A percentile compares a stretch with the other conserved stretches of the same genome.
Evolutionary conservation across 1,284 basidiomycete genomes (phyloP).

Genomic region (Pholiota adiposa): DNA sequence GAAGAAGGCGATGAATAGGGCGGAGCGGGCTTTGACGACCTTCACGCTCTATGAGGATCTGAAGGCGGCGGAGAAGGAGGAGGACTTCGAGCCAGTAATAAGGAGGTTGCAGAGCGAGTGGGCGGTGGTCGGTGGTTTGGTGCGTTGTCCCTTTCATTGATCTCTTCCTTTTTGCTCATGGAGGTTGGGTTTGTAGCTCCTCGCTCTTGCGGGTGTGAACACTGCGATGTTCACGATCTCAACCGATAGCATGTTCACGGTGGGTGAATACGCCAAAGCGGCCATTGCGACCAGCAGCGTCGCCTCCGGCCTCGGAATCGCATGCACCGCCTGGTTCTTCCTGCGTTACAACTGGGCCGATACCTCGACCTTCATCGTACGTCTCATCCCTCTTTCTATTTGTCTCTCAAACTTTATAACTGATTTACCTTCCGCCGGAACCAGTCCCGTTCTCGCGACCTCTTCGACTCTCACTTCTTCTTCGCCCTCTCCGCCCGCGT

Average conservation of each 20-base stretch:
- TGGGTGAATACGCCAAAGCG: conserved; percentile 46
- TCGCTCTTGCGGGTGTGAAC: conserved; percentile 56
- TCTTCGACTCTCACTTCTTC: conserved; percentile 65
- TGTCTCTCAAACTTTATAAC: neutral
- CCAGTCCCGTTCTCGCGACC: conserved; percentile 57
- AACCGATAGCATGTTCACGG: conserved; percentile 49
- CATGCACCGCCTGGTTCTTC: conserved; percentile 64
- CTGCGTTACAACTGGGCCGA: conserved; percentile 58
- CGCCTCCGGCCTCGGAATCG: conserved; percentile 63
- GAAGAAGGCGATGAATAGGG: conserved; percentile 32
- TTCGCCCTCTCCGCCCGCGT: conserved; percentile 67
- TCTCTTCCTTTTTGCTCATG: neutral
- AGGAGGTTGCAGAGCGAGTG: conserved; percentile 51
- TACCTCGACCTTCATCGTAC: conserved; percentile 54
- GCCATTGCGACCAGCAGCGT: conserved; percentile 60
- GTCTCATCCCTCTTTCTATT: conserved; percentile 17
- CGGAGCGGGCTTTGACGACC: conserved; percentile 46
- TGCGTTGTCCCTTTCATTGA: conserved; percentile 25
- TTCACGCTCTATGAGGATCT: conserved; percentile 62
- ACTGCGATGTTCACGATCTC: conserved; percentile 66
- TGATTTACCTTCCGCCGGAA: too few species aligned
- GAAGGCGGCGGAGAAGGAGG: conserved; percentile 47
- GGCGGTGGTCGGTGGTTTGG: conserved; percentile 51
- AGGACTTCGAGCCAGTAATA: conserved; percentile 52
- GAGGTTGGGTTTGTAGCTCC: conserved; percentile 38